Evolutionary conservation across 805 yeast genomes (phyloP), one percentile per base, ranked within the genome.

Genomic region (Metschnikowia kofuensis): DNA sequence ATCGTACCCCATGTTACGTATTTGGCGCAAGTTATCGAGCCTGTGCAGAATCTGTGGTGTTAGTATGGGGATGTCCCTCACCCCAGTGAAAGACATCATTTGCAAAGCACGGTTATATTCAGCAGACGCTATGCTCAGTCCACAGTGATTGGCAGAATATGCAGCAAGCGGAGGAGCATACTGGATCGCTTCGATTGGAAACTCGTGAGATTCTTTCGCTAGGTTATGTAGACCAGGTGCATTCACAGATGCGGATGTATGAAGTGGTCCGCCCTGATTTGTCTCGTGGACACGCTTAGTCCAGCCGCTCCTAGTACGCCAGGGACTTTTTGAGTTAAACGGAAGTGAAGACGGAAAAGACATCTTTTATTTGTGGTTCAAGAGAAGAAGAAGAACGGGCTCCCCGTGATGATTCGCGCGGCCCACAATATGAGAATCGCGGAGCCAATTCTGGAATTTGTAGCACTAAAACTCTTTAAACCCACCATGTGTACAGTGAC

Each of bases 131-230:
- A 42, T 45, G 28, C 47, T 49, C 45, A 54, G 61, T 16, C 60
- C 67, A 29, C 57, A 61, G 48, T 68, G 64, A 16, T 76, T 78
- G 3, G 83, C 72, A 0, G 82, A 72, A 55, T 80, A 81, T 2
- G 83, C 79, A 15, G 79, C 73, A 21, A 81, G 60, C 8, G 85
- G 82, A 2, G 84, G 84, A 1, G 80, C 80, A 51, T 63, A 70
- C 35, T 52, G 55, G 26, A 49, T 37, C 28, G 57, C 55, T 27
- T 52, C 57, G 10, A 51, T 37, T 5, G 54, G 57, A 6, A 48
- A 40, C 10, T 52, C 52, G 9, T 44, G 51, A 11, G 56, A 45
- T 6, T 45, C 38, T 16, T 52, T 55, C 31, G 57, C 49, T 11
- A 49, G 37, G 11, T 45, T 40, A 35, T 53, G 55, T 29, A 52